A percentile compares a stretch with the other conserved stretches of the same genome.
Conservation (phyloP, 257 asterid species). For the Solanum megistacrolobum region DNA sequence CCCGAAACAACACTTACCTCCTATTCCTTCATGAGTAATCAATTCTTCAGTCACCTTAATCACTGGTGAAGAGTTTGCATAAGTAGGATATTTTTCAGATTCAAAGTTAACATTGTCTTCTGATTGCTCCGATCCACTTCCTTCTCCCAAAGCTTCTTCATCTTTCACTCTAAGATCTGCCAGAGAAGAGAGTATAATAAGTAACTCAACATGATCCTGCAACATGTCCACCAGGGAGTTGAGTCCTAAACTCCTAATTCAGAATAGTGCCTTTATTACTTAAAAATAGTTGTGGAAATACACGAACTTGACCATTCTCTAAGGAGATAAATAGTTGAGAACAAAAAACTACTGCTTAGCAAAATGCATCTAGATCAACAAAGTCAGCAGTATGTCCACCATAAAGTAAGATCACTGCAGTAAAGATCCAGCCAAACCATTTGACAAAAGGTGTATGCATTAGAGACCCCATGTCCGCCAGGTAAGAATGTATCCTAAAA, state of each 20-base stretch:
- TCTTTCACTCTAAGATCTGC: constrained; percentile 8
- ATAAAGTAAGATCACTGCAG: not conserved
- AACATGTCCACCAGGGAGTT: not conserved
- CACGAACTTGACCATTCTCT: not conserved
- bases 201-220: constrained; percentile 3
- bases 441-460: not conserved
- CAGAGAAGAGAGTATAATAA: not conserved
- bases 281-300: not conserved
- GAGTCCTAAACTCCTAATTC: not conserved
- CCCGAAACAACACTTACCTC: not conserved
- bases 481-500: not conserved
- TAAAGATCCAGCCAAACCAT: not conserved
- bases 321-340: not conserved
- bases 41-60: not conserved
- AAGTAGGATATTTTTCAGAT: not conserved
- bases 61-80: not conserved
- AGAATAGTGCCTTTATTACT: not conserved
- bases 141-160: constrained; percentile 7
- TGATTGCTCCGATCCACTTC: not conserved
- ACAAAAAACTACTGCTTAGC: not conserved
- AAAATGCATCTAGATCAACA: not conserved
- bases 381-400: not conserved
- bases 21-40: not conserved
- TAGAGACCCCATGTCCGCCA: not conserved
- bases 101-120: not conserved